These are phyloP conservation scores for Monosporascus ibericus DNA, from an alignment of 2,329 filamentous ascomycete species.

Conservation along the genomic window DNA sequence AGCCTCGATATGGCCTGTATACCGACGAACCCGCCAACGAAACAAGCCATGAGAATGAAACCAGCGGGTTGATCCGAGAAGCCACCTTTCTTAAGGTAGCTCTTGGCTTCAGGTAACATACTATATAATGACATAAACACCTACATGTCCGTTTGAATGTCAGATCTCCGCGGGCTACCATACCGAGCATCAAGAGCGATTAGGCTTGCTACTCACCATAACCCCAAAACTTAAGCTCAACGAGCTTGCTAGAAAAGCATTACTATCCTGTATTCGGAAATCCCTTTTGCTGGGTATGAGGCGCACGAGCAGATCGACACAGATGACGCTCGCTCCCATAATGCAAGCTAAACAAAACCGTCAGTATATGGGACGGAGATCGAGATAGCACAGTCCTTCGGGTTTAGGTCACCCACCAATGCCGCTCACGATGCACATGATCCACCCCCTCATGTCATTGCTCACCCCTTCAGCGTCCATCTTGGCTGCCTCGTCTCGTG, in stretches of 20 bases:
- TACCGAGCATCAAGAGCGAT: neutral
- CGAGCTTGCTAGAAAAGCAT: conserved; percentile 78
- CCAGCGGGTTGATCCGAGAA: conserved; percentile 62
- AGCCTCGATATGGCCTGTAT: conserved; percentile 69
- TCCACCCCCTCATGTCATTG: conserved; percentile 89
- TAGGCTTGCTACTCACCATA: conserved; percentile 79
- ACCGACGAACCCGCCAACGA: conserved; percentile 65
- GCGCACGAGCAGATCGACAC: conserved; percentile 71
- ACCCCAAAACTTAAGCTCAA: conserved; percentile 92
- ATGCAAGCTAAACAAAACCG: conserved; percentile 47
- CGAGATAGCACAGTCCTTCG: conserved; percentile 1
- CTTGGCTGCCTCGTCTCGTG: conserved; percentile 19
- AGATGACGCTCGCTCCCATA: conserved; percentile 77
- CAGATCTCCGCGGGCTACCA: neutral
- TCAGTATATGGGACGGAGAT: conserved; percentile 8
- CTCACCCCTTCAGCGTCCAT: conserved; percentile 42
- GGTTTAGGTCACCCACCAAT: conserved; percentile 42
- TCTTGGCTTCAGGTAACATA: conserved; percentile 83
- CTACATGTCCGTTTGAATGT: conserved; percentile 36
- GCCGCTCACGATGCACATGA: conserved; percentile 82
- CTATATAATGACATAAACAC: conserved; percentile 87
- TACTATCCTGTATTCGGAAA: conserved; percentile 87
- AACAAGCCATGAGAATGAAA: conserved; percentile 62
- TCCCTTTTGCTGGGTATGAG: conserved; percentile 65
- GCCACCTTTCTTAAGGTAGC: conserved; percentile 66